Conservation (phyloP, 225 moss, liverwort and hornwort genomes). For the Asterella californica region DNA sequence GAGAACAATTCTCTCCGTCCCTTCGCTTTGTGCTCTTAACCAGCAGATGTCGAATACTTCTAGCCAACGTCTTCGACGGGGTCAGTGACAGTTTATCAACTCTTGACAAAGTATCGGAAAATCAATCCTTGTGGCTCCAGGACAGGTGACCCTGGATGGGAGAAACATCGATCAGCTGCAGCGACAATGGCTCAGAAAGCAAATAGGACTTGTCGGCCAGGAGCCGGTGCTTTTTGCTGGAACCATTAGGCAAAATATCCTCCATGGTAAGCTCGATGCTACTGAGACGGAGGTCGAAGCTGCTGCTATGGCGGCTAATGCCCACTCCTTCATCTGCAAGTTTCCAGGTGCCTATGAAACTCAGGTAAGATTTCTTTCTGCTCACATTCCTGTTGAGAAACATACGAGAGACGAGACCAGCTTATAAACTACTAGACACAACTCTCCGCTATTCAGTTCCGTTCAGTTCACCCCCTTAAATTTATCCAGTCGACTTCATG, state of each 20-base stretch:
- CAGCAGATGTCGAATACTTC: not conserved
- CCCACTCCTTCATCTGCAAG: conserved; percentile 72
- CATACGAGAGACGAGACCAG: too few species aligned
- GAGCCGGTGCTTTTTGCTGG: conserved; percentile 72
- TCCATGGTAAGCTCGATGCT: conserved; percentile 65
- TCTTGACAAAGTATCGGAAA: not conserved
- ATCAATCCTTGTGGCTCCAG: conserved; percentile 23
- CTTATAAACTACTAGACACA: too few species aligned
- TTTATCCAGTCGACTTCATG: too few species aligned
- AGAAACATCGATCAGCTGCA: conserved; percentile 59
- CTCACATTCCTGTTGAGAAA: not conserved
- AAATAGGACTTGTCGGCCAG: conserved; percentile 74
- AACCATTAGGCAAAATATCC: conserved; percentile 62
- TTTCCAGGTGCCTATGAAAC: conserved; percentile 77
- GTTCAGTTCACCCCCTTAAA: not conserved
- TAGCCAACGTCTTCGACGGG: not conserved
- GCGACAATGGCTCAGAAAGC: conserved; percentile 63
- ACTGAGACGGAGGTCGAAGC: conserved; percentile 62
- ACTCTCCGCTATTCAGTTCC: too few species aligned
- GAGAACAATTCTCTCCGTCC: not conserved
- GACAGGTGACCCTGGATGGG: conserved; percentile 66
- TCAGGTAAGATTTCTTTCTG: conserved; percentile 39
- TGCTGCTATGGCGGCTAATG: conserved; percentile 71
- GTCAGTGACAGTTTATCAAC: not conserved
- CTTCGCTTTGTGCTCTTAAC: not conserved